Evolutionary conservation across 495 filamentous ascomycete species (phyloP), one percentile per base, ranked within the genome.

Genomic region (Articulospora tetracladia): DNA sequence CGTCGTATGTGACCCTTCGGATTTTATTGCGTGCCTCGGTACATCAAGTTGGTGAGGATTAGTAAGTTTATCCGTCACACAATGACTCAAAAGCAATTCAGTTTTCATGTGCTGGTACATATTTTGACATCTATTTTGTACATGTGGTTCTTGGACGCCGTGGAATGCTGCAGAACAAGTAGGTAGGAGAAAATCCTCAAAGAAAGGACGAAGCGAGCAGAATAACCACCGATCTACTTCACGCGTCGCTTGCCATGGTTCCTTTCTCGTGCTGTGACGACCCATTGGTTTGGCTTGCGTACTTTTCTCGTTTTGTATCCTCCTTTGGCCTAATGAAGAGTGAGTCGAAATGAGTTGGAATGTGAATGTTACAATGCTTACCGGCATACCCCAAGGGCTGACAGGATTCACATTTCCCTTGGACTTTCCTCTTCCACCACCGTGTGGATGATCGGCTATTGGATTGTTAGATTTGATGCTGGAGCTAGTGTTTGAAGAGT

Each of bases 341-440:
- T 62, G 61, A 58, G 44, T 48, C 7, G 25, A 28, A 47, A 15
- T 28, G 30, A 12, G 60, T 39, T 44, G 57, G 36, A 26, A 50
- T 58, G 55, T 36, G 36, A 69, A 48, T 32, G 12, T 32, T 55
- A 34, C 23, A 0, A 53, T 22, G 83, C 90, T 73, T 88, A 96
- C 92, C 75, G 91, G 92, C 70, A 84, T 86, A 67, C 95, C 95
- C 94, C 94, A 98, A 60, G 92, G 92, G 77, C 91, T 96, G 70
- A 92, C 90, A 47, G 95, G 93, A 70, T 94, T 78, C 57, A 90
- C 82, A 73, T 98, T 98, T 81, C 94, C 93, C 88, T 98, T 98
- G 24, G 91, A 96, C 78, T 98, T 98, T 71, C 94, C 94, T 78
- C 95, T 82, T 71, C 94, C 94, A 87, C 94, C 94, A 82, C 94